Evolutionary conservation across 148 eudicot genomes (phyloP).

Genomic region (Amaranthus cruentus): DNA sequence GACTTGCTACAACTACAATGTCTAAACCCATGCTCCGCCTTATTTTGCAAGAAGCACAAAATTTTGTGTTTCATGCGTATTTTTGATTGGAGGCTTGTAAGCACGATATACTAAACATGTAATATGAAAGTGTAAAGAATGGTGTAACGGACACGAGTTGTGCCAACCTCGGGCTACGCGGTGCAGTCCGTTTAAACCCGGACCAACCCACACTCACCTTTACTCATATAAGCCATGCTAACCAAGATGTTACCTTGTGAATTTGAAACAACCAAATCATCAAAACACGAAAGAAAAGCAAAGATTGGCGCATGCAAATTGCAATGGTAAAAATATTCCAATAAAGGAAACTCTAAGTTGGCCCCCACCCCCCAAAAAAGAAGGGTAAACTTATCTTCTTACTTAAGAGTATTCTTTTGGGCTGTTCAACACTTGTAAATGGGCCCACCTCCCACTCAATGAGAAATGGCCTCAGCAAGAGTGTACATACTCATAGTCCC

Average conservation of each 20-base stretch:
- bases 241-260: background rate
- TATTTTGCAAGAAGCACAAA: no score
- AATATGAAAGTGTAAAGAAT: no score
- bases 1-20: no score
- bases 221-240: background rate
- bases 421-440: constrained; percentile 5
- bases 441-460: constrained; percentile 20
- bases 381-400: background rate
- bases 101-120: no score
- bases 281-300: background rate
- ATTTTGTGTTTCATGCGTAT: no score
- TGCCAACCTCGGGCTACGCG: no score
- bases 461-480: background rate
- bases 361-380: background rate
- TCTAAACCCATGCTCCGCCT: no score
- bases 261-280: background rate
- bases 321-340: background rate
- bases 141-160: no score
- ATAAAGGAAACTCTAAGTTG: background rate
- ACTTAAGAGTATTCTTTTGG: background rate
- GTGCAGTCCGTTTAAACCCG: no score
- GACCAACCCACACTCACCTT: no score
- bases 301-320: constrained; percentile 14
- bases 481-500: background rate
- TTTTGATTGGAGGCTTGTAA: no score